Evolutionary conservation across 2,329 filamentous ascomycete genomes (phyloP).

Genomic region (Trichoderma sp.): DNA sequence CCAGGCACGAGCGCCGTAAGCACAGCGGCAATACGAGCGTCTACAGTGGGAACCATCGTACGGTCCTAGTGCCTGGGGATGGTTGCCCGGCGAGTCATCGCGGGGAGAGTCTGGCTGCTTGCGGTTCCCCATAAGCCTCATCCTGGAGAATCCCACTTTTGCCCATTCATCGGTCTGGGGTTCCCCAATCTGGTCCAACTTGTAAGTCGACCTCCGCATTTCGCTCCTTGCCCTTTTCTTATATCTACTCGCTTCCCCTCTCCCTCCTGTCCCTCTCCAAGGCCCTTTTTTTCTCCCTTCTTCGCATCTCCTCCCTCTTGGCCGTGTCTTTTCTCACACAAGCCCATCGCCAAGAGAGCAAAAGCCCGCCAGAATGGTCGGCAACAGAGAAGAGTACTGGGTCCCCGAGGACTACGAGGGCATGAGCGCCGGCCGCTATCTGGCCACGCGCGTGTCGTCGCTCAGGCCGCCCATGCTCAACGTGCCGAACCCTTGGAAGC

Average conservation of each 20-base stretch:
- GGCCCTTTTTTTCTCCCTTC: background rate
- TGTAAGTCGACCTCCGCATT: background rate
- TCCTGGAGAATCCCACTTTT: constrained; percentile 18
- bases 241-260: constrained; percentile 7
- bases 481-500: constrained; percentile 54
- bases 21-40: background rate
- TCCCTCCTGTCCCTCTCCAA: background rate
- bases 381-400: constrained; percentile 33
- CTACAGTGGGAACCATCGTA: background rate
- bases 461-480: constrained; percentile 60
- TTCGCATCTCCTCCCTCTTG: background rate
- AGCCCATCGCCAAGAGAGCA: background rate
- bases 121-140: constrained; percentile 6
- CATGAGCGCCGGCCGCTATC: constrained; percentile 52
- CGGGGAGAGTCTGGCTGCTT: background rate
- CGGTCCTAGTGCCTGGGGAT: background rate
- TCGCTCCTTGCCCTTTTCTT: background rate
- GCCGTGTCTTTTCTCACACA: background rate
- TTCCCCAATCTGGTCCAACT: constrained; percentile 5
- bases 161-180: constrained; percentile 16
- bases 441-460: constrained; percentile 54
- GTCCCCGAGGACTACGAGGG: constrained; percentile 48
- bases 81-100: background rate
- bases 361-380: constrained; percentile 21
- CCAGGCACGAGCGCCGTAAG: background rate